Conservation (phyloP, 164 flowering plant genomes). For the Litsea cubeba region DNA sequence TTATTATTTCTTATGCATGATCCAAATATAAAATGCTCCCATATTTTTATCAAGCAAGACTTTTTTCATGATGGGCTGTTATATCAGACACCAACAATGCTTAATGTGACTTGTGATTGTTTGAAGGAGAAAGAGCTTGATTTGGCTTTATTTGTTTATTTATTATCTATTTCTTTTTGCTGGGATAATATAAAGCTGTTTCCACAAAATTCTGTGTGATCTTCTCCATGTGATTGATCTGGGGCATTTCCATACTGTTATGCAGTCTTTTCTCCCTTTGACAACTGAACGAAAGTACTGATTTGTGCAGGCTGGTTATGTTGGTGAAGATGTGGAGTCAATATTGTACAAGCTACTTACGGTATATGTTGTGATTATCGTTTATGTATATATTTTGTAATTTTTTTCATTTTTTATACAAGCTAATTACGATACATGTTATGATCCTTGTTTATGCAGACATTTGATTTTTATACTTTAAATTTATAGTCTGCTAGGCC, state of each 20-base stretch:
- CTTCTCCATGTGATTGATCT: background rate
- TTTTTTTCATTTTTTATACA: too few relatives aligned
- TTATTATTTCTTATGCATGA: background rate
- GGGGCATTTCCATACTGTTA: too few relatives aligned
- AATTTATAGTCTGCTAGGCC: too few relatives aligned
- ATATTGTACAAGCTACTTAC: conserved; percentile 83
- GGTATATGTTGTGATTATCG: conserved; percentile 36
- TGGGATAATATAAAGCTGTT: background rate
- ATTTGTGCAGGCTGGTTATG: conserved; percentile 90
- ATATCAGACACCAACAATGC: background rate
- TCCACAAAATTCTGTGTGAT: background rate
- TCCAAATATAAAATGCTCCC: background rate
- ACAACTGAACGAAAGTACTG: conserved; percentile 8
- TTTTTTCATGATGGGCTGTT: background rate
- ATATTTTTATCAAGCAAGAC: background rate
- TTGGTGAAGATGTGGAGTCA: conserved; percentile 99
- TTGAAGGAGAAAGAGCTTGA: background rate
- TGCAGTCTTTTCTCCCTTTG: background rate
- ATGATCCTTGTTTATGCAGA: too few relatives aligned
- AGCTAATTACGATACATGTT: background rate
- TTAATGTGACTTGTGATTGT: background rate
- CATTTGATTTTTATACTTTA: too few relatives aligned
- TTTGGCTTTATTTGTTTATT: background rate
- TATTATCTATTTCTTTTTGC: background rate
- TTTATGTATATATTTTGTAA: background rate